A percentile compares a stretch with the other conserved stretches of the same genome.
These are phyloP conservation scores for Suillus alpinus DNA, from an alignment of 768 basidiomycete species.

Conservation along the genomic window DNA sequence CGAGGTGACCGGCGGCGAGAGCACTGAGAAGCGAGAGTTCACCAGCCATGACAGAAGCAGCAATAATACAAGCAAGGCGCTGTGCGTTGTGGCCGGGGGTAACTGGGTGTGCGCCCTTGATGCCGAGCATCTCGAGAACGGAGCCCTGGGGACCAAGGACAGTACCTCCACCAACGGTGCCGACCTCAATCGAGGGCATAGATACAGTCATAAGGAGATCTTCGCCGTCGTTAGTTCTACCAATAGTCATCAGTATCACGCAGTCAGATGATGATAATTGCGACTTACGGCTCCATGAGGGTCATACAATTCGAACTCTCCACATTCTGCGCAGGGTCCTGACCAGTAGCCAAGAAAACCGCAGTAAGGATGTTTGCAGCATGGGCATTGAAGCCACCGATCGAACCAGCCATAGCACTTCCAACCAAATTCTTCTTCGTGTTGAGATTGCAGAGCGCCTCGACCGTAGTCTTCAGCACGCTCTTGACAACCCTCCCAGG, in stretches of 20 bases:
- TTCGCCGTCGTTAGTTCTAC: slow-evolving; percentile 82
- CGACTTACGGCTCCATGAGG: slow-evolving; percentile 92
- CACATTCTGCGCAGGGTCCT: slow-evolving; percentile 99
- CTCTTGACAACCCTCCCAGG: slow-evolving; percentile 84
- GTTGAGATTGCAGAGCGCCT: slow-evolving; percentile 85
- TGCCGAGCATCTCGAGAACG: slow-evolving; percentile 90
- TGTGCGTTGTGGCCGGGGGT: slow-evolving; percentile 89
- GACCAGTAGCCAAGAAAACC: slow-evolving; percentile 92
- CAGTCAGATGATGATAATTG: slow-evolving; percentile 9
- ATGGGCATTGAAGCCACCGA: slow-evolving; percentile 98
- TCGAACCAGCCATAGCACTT: slow-evolving; percentile 96
- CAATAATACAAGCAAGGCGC: slow-evolving; percentile 84
- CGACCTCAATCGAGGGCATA: slow-evolving; percentile 99
- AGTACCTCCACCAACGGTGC: slow-evolving; percentile 96
- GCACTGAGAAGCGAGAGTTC: slow-evolving; percentile 91
- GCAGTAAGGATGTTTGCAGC: slow-evolving; percentile 97
- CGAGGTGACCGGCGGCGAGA: slow-evolving; percentile 91
- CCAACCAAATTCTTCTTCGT: slow-evolving; percentile 97
- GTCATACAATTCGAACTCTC: slow-evolving; percentile 99
- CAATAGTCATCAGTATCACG: slow-evolving; percentile 7
- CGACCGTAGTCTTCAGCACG: slow-evolving; percentile 95
- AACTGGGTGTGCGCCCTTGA: slow-evolving; percentile 85
- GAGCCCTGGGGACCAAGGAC: slow-evolving; percentile 86
- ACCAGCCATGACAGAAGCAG: slow-evolving; percentile 94
- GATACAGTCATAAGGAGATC: slow-evolving; percentile 91